Evolutionary conservation across 2,329 filamentous ascomycete genomes (phyloP), one percentile per base, ranked within the genome.

Genomic region (Ceratocystis harringtonii): DNA sequence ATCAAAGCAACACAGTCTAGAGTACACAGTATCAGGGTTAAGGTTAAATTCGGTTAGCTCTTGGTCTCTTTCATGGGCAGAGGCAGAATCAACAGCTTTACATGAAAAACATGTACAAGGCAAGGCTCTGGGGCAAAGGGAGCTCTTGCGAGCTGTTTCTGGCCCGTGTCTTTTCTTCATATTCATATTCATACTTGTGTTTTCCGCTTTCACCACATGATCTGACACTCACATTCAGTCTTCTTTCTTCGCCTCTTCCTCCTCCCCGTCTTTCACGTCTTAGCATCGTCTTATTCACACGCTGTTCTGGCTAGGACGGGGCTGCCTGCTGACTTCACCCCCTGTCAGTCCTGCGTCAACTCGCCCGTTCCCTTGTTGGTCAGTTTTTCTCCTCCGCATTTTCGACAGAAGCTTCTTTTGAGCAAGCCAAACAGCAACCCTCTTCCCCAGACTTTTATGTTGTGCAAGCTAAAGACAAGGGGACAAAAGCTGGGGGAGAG

Each of bases 361-460:
- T 12, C 28, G 10, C 45, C 8, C 22, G 28, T 32, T 7, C 28
- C 52, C 52, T 57, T 57, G 52, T 32, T 57, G 22, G 52, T 2
- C 28, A 30, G 17, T 17, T 30, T 57, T 57, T 7, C 52, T 57
- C 30, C 52, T 57, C 52, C 52, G 52, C 52, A 57, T 57, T 57
- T 57, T 57, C 52, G 22, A 57, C 17, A 12, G 52, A 57, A 57
- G 52, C 52, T 57, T 57, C 52, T 57, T 57, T 57, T 15, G 30
- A 17, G 28, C 22, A 25, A 57, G 52, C 52, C 52, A 57, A 57
- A 25, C 52, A 57, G 3, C 25, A 32, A 3, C 10, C 36, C 36
- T 10, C 30, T 57, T 57, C 52, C 52, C 52, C 52, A 57, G 52
- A 30, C n/a, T 57, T 32, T 57, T 7, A 12, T 7, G 25, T 28